Base-by-base conservation (phyloP, 306 rosid species). In the Gynostemma pentaphyllum region DNA sequence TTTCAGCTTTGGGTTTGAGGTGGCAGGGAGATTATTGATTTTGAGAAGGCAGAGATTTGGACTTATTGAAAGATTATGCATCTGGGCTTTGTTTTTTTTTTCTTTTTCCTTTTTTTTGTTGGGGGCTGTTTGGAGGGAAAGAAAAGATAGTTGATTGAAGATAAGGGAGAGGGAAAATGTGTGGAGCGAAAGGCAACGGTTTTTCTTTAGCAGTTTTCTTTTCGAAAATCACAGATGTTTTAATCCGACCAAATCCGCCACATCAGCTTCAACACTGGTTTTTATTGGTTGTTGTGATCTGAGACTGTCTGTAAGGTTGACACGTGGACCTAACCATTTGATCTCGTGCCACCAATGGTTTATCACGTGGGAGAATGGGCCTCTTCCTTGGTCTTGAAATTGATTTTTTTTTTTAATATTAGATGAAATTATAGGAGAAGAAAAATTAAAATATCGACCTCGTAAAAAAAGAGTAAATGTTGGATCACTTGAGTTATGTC, bases 151-250 rank as follows among this genome's bases (percentile, higher is more conserved):
- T 6, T 7, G n/a, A 15, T 14, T 26, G n/a, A 28, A 54, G 96
- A 86, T 89, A 86, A 89, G 97, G 85, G 70, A 53, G 16, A 5
- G 9, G 23, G 19, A 70, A 71, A 82, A 80, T 34, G 78, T 79
- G 89, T 84, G 97, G 92, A 77, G 84, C 79, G 79, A 80, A 83
- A 18, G 13, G 81, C 75, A 76, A 78, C 77, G 52, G 82, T 77
- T 66, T 44, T 40, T 45, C 72, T 62, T 34, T 21, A 18, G 55
- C 22, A 56, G 0, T 18, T 48, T 23, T 28, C 26, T 34, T 67
- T 70, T 75, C n/a, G n/a, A n/a, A n/a, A n/a, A n/a, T 75, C 49
- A 12, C 68, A 40, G 7, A 23, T 68, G 76, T 74, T 72, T 13
- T 52, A 21, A 23, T 51, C 45, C 19, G 12, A 15, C 0, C 50